Percentiles rank a stretch among this genome's conserved stretches.
Conservation (phyloP, 345 rosid species). For the Pelargonium nanum region DNA sequence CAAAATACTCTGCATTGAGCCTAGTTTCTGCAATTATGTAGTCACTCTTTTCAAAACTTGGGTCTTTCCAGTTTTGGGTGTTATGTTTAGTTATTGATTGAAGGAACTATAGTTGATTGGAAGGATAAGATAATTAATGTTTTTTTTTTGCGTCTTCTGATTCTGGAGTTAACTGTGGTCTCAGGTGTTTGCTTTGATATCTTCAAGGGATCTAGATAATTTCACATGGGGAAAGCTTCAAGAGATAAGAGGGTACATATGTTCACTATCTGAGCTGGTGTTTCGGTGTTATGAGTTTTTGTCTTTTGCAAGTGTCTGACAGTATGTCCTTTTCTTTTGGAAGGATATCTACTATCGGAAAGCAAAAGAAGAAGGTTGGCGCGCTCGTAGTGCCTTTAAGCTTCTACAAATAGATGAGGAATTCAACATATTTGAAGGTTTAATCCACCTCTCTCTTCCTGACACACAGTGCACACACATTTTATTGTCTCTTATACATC, state of each 20-base stretch:
- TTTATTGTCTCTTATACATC: too few species aligned
- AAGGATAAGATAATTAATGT: too few species aligned
- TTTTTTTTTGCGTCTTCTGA: too few species aligned
- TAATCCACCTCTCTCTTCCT: slow-evolving; percentile 1
- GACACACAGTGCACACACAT: background rate
- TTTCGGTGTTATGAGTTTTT: background rate
- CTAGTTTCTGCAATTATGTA: too few species aligned
- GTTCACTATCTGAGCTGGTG: background rate
- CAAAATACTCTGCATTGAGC: too few species aligned
- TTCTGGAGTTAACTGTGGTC: too few species aligned
- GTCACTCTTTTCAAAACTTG: too few species aligned
- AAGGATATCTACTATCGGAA: slow-evolving; percentile 89
- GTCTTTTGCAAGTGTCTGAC: background rate
- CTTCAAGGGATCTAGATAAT: background rate
- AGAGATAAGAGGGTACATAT: slow-evolving; percentile 71
- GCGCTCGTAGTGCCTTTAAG: slow-evolving; percentile 94
- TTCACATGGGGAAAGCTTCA: slow-evolving; percentile 82
- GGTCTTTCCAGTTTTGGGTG: too few species aligned
- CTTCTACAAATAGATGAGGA: slow-evolving; percentile 93
- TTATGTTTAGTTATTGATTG: too few species aligned
- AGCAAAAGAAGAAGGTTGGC: slow-evolving; percentile 99
- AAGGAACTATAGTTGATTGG: too few species aligned
- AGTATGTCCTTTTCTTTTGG: slow-evolving; percentile 5
- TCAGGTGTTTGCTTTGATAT: background rate
- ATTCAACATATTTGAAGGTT: slow-evolving; percentile 88